A percentile compares a stretch with the other conserved stretches of the same genome.
phyloP scores from a whole-genome alignment of 768 basidiomycete species.

The Serendipita indica region DNA sequence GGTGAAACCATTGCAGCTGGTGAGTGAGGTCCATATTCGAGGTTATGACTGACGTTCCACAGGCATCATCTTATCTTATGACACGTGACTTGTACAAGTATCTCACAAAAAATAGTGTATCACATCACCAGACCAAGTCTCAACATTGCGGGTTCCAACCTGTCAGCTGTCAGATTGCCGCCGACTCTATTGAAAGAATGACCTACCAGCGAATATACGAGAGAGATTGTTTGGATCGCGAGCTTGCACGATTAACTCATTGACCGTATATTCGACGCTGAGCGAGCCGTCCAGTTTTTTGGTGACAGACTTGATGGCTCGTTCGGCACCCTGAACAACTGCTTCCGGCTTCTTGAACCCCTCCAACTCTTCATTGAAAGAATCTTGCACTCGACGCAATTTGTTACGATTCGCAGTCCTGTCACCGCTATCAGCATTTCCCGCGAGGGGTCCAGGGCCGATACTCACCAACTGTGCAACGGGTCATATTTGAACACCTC shows the following conservation, averaged over 20 bases:
- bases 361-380: slow-evolving; percentile 21
- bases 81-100: neutral
- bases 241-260: slow-evolving; percentile 81
- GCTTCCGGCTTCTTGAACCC: slow-evolving; percentile 22
- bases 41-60: neutral
- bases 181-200: neutral
- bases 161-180: slow-evolving; percentile 16
- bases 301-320: slow-evolving; percentile 65
- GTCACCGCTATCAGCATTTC: neutral
- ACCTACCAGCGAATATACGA: slow-evolving; percentile 60
- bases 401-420: slow-evolving; percentile 73
- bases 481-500: slow-evolving; percentile 98
- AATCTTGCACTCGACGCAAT: slow-evolving; percentile 46
- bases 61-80: neutral
- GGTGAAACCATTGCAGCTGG: slow-evolving; percentile 95
- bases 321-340: slow-evolving; percentile 78
- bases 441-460: neutral
- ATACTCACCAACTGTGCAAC: slow-evolving; percentile 69
- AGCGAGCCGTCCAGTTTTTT: slow-evolving; percentile 72
- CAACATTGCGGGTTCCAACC: slow-evolving; percentile 33
- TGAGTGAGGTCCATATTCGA: slow-evolving; percentile 19
- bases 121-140: no score
- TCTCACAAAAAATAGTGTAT: neutral
- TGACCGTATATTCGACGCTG: slow-evolving; percentile 87
- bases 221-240: slow-evolving; percentile 62